phyloP scores from a whole-genome alignment of 2,329 filamentous ascomycete genomes.

The Exutisphaerella laricina region DNA sequence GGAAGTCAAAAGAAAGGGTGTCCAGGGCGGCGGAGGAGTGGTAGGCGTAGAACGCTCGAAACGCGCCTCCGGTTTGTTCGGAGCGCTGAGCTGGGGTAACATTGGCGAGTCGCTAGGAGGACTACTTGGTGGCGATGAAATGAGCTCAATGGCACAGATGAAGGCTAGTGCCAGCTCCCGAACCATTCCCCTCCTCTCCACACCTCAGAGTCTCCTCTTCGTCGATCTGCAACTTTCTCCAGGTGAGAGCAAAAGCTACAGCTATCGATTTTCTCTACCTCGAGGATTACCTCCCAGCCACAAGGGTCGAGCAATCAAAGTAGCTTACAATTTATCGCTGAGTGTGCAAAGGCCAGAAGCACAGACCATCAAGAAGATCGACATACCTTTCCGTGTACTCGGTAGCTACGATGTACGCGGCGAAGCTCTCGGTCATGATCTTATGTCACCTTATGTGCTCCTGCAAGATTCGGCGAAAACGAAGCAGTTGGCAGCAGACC shows the following conservation, averaged over 20 bases:
- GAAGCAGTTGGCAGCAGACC: constrained; percentile 32
- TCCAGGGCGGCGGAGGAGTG: constrained; percentile 77
- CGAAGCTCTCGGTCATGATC: constrained; percentile 83
- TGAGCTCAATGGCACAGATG: constrained; percentile 95
- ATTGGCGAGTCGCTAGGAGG: constrained; percentile 85
- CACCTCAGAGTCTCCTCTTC: constrained; percentile 91
- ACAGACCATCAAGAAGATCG: constrained; percentile 78
- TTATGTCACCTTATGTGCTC: constrained; percentile 90
- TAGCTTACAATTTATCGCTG: constrained; percentile 83
- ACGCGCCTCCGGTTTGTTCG: constrained; percentile 71
- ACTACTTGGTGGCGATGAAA: constrained; percentile 75
- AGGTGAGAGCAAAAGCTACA: constrained; percentile 81
- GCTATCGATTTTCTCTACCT: constrained; percentile 80
- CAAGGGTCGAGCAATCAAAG: constrained; percentile 88
- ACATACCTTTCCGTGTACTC: constrained; percentile 86
- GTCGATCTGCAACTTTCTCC: constrained; percentile 84
- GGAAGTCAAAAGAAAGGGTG: constrained; percentile 89
- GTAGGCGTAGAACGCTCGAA: constrained; percentile 72
- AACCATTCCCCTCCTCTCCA: constrained; percentile 85
- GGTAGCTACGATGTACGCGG: constrained; percentile 87
- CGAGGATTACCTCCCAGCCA: constrained; percentile 86
- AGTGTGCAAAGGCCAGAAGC: constrained; percentile 85
- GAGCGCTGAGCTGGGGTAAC: constrained; percentile 79
- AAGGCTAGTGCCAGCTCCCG: constrained; percentile 78
- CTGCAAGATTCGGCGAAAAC: constrained; percentile 71